Evolutionary conservation across 192 early-diverging fungal species (phyloP).

Genomic region (Dispira simplex): DNA sequence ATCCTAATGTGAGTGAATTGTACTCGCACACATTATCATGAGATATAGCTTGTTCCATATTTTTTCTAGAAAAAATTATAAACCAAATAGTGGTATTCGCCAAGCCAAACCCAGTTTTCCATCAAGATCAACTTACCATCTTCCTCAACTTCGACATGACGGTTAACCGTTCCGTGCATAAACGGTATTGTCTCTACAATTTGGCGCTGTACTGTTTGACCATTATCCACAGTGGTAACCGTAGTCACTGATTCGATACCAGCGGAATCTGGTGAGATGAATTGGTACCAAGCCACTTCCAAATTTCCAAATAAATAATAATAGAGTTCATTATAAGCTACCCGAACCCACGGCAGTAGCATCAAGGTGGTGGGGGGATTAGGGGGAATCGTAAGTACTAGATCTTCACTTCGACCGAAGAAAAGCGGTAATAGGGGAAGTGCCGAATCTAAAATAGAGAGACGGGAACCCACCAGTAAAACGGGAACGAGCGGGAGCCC

Average conservation of each 20-base stretch:
- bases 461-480: constrained; percentile 31
- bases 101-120: no score
- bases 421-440: constrained; percentile 34
- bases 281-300: neutral
- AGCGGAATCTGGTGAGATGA: neutral
- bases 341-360: constrained; percentile 35
- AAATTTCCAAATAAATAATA: constrained; percentile 2
- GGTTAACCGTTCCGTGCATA: no score
- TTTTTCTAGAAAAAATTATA: no score
- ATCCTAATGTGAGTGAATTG: no score
- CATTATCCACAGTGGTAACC: neutral
- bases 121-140: no score
- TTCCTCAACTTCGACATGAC: no score
- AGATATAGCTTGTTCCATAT: no score
- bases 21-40: no score
- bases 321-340: constrained; percentile 16
- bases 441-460: constrained; percentile 26
- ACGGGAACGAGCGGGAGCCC: constrained; percentile 23
- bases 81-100: no score
- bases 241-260: neutral
- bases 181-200: no score
- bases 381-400: constrained; percentile 28
- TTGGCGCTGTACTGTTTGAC: neutral
- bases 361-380: constrained; percentile 30
- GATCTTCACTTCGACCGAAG: constrained; percentile 23